Base-by-base conservation (phyloP, 2,329 filamentous ascomycete genomes). In the Colletotrichum agaves region DNA sequence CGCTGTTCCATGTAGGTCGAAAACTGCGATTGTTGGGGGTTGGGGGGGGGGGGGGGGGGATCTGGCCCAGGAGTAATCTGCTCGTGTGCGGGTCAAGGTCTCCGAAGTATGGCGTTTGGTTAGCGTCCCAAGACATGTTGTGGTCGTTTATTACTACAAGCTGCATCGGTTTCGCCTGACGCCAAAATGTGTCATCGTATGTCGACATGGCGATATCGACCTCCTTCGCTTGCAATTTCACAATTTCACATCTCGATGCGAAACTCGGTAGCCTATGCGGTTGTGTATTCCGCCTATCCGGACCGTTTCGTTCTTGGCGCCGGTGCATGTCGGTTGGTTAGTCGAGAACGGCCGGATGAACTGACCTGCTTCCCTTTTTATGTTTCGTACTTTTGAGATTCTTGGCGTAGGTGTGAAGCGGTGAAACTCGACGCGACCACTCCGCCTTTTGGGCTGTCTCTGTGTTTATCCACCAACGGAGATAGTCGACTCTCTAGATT, bases 11-110 rank as follows among this genome's bases (percentile, higher is more conserved):
- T 11, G 10, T 17, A 80, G 79, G 23, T 75, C 75, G 27, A 81
- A 80, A 73, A 80, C 77, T 4, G 72, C 72, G 19, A 78, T 79
- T 63, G 75, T n/a, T n/a, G n/a, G n/a, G n/a, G n/a, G n/a, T n/a
- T n/a, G n/a, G n/a, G n/a, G n/a, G 74, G 21, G 73, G 72, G 12
- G 71, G 70, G 12, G 78, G 77, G 76, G 79, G 78, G 1, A 74
- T 71, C 64, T 78, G 77, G 75, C 76, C 57, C 72, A 74, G 66
- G 71, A 75, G 23, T 76, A 71, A 73, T 57, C 15, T 8, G 5
- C 19, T 5, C 27, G 53, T 5, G n/a, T 44, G 7, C 10, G 15
- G 41, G 41, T n/a, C 17, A 12, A n/a, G 2, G 41, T n/a, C n/a
- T 44, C 41, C 41, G 15, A 43, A 13, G 12, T 4, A 43, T 13